Evolutionary conservation across 495 filamentous ascomycete species (phyloP), one percentile per base, ranked within the genome.

Genomic region (Aspergillus steynii): DNA sequence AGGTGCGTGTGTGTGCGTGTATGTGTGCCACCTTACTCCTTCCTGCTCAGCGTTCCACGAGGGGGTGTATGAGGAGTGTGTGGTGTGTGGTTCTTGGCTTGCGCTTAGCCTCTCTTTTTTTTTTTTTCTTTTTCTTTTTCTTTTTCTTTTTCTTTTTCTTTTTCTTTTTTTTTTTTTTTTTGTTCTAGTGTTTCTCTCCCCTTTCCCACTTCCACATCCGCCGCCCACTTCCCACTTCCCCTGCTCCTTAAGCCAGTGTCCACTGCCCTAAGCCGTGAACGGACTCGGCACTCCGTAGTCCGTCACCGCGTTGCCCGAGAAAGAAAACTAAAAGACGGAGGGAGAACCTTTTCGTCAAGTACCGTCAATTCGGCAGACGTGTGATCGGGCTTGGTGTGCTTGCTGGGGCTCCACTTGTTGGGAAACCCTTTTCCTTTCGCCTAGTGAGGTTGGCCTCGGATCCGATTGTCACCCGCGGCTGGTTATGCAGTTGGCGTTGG

Each of bases 151-250:
- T 55, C 10, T 26, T 10, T 55, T 55, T 26, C 15, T 12, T 45
- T 55, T 55, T 45, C 10, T 27, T 55, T 32, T 55, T 37, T 9
- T 45, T 55, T 54, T 42, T 6, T 42, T 34, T 7, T 42, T 54
- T 20, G 20, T 20, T 20, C 32, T 53, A 27, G 26, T 10, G 31
- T 15, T 8, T 37, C 14, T 54, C 14, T 54, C 25, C 14, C 52
- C 31, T 29, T 29, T 54, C 28, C 52, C 14, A 15, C 28, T 27
- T 37, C n/a, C 20, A 5, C 29, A 34, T 53, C 10, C 6, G 14
- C 34, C 34, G 20, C 15, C 34, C n/a, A 49, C 47, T 20, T 49
- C 31, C 31, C 31, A 34, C 31, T 15, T 42, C 37, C 12, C 12
- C 37, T 42, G 37, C 12, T 42, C 37, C 37, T 42, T 1, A 42